Percentiles rank a stretch among this genome's conserved stretches.
These are phyloP conservation scores for Cadophora sp. DNA, from an alignment of 2,329 filamentous ascomycete genomes.

Conservation along the genomic window DNA sequence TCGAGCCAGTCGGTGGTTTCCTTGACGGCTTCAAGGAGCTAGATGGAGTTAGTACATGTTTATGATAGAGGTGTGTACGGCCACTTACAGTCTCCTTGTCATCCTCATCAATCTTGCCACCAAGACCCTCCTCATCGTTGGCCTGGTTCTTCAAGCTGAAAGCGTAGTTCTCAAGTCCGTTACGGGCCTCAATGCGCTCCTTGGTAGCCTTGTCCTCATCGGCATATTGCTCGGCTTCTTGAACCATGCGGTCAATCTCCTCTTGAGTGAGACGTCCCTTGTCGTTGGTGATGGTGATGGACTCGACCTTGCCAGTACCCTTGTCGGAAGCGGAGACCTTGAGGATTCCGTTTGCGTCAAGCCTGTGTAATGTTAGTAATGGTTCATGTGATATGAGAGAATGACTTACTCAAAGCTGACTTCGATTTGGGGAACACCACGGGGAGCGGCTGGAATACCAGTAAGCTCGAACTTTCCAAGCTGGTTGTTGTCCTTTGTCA, in stretches of 20 bases:
- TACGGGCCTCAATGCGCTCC: constrained; percentile 95
- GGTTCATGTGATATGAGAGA: no score
- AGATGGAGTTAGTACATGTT: constrained; percentile 44
- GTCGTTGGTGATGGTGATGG: constrained; percentile 99
- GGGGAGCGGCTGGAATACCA: constrained; percentile 91
- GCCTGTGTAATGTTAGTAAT: constrained; percentile 44
- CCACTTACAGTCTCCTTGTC: constrained; percentile 90
- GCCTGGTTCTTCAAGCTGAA: constrained; percentile 99
- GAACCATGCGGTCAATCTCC: constrained; percentile 99
- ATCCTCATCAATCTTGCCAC: constrained; percentile 97
- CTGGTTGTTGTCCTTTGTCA: constrained; percentile 97
- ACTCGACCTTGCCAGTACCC: constrained; percentile 96
- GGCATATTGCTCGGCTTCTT: constrained; percentile 97
- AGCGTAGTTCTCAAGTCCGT: constrained; percentile 98
- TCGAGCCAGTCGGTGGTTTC: constrained; percentile 97
- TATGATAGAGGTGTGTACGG: neutral
- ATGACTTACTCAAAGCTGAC: constrained; percentile 78
- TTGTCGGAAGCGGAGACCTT: constrained; percentile 97
- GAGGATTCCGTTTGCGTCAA: constrained; percentile 98
- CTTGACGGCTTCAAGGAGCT: constrained; percentile 95
- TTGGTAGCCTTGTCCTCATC: constrained; percentile 99
- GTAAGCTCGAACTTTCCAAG: constrained; percentile 99
- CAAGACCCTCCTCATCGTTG: constrained; percentile 94
- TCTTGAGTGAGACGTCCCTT: constrained; percentile 96
- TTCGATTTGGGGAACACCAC: constrained; percentile 97